Evolutionary conservation across 2,329 filamentous ascomycete species (phyloP), one percentile per base, ranked within the genome.

Genomic region (Trichothecium sympodiale): DNA sequence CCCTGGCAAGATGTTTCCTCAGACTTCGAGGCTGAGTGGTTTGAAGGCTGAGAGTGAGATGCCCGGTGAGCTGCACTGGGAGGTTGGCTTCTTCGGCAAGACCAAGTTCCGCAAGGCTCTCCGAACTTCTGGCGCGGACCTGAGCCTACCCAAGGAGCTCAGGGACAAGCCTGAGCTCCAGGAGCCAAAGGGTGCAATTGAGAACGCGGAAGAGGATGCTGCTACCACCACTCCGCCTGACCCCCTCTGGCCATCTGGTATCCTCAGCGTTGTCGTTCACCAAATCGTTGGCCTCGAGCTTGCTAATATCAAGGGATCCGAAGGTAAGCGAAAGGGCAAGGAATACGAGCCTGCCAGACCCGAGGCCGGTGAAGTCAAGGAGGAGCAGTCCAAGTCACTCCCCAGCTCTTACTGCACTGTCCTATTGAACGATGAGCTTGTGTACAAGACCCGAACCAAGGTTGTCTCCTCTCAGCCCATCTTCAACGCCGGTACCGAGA

Each of bases 331-430:
- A 17, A 91, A 85, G 53, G 86, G 85, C 23, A 76, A 74, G 26
- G 89, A 96, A 53, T 96, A 81, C 47, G 87, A 94, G 54, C 88
- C 89, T 2, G 89, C 88, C 3, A 83, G 85, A 38, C 69, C 78
- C 2, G 72, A 77, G 25, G 86, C 80, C 38, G 89, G 91, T 6
- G 87, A 94, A 50, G 77, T 80, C 39, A 91, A 81, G 39, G 85
- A 94, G 45, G 89, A 96, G 57, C 71, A 85, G 49, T 74, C 82
- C 45, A 80, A 38, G 77, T 43, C 80, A 34, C 64, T 96, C 20
- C 91, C 91, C 0, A 94, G 82, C 41, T 84, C 85, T 28, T 98
- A 98, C 61, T 95, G 88, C 62, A 95, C 87, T 2, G 88, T 98
- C 37, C 61, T 91, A 9, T 69, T 83, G 56, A 95, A 95, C 46